Base-by-base conservation (phyloP, 345 rosid species). In the Carallia pectinifolia region DNA sequence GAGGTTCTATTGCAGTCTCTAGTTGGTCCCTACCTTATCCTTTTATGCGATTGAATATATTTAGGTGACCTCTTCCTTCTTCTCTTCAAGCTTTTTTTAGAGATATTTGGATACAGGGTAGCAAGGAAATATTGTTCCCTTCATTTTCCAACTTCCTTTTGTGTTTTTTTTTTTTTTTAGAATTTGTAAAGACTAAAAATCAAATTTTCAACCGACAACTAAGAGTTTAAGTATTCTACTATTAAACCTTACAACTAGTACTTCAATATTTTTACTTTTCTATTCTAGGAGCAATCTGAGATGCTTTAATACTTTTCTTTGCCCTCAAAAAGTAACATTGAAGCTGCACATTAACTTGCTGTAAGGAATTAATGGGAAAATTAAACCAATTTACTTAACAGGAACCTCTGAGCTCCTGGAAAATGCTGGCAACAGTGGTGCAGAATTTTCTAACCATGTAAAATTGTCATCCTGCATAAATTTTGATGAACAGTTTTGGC, bases 21-120 rank as follows among this genome's bases (percentile, higher is more conserved):
- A 9, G 33, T 47, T 6, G 65, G 74, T 65, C 75, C 81, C 74
- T 52, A 64, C 82, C 82, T 78, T 81, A 81, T 81, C 85, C 82
- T 39, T 62, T 48, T 61, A 10, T 13, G 52, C 62, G 67, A 61
- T 60, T 2, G 62, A 65, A 29, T 50, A 33, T 58, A 30, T 62
- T 69, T 6, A 55, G 18, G 47, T 61, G 62, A n/a, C n/a, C 47
- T 30, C 18, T 65, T 7, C 5, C 3, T 6, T 58, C 9, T 53
- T 64, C 37, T 31, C 18, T 65, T 7, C 1, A 4, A 53, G 7
- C 10, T 23, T 31, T 66, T 36, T 53, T 18, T 8, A 1, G 7
- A 47, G 61, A 16, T 34, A 44, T 19, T 53, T 37, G 61, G 70
- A 16, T 19, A 18, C 36, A n/a, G 3, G n/a, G 47, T 52, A 6